Evolutionary conservation across 495 filamentous ascomycete genomes (phyloP).

Genomic region (Hypoxylon intermedium): DNA sequence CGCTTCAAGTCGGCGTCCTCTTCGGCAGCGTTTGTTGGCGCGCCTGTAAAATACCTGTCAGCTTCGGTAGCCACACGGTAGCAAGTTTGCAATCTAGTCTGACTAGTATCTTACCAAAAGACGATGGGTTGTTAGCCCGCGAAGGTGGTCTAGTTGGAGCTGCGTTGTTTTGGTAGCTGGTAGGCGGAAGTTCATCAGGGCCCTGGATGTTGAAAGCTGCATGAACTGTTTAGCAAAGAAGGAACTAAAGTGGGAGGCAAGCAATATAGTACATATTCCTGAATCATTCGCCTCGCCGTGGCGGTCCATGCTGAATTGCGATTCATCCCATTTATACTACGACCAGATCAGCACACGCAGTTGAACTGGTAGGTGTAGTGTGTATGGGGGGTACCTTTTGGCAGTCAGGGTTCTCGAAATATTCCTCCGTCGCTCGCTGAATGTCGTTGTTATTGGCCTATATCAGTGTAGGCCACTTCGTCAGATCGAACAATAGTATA

Average conservation of each 20-base stretch:
- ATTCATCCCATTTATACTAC: slow-evolving; percentile 59
- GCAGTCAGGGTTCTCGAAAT: slow-evolving; percentile 48
- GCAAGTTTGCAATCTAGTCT: slow-evolving; percentile 42
- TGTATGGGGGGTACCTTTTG: slow-evolving; percentile 43
- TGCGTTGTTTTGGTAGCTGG: slow-evolving; percentile 42
- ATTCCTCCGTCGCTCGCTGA: slow-evolving; percentile 53
- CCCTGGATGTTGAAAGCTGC: slow-evolving; percentile 66
- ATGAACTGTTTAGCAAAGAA: slow-evolving; percentile 23
- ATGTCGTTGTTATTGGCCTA: slow-evolving; percentile 54
- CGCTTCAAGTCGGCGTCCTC: slow-evolving; percentile 65
- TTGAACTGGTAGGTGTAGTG: neutral
- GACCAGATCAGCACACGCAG: slow-evolving; percentile 22
- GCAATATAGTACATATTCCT: slow-evolving; percentile 39
- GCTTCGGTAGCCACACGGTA: slow-evolving; percentile 30
- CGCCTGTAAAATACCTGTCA: slow-evolving; percentile 41
- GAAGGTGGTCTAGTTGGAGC: slow-evolving; percentile 76
- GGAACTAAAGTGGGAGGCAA: neutral
- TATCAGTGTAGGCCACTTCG: slow-evolving; percentile 7
- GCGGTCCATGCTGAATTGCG: slow-evolving; percentile 51
- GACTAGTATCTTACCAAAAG: slow-evolving; percentile 51
- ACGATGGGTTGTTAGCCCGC: slow-evolving; percentile 61
- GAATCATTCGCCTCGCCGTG: slow-evolving; percentile 48
- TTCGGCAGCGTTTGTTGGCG: slow-evolving; percentile 52
- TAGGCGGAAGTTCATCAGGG: slow-evolving; percentile 56
- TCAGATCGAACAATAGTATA: slow-evolving; percentile 12